phyloP scores from a whole-genome alignment of 768 basidiomycete genomes.

The Auricularia sp. region DNA sequence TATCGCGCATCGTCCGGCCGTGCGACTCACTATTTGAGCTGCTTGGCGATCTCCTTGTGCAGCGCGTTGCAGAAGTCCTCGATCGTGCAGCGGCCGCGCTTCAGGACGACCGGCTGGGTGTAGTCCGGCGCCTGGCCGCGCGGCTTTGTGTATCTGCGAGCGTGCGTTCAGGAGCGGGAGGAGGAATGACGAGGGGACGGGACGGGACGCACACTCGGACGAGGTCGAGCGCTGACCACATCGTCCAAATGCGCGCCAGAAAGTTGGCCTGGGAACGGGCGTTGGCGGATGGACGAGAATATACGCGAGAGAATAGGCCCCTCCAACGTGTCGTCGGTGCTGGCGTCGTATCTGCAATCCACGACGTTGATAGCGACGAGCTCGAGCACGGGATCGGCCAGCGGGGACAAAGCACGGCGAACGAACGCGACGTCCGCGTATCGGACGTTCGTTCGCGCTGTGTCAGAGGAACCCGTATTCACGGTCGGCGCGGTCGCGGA shows the following conservation, averaged over 20 bases:
- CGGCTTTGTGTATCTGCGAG: constrained; percentile 73
- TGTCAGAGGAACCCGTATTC: too few relatives aligned
- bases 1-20: not conserved
- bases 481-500: too few relatives aligned
- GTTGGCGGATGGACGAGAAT: too few relatives aligned
- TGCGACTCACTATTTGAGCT: constrained; percentile 81
- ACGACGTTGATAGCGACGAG: too few relatives aligned
- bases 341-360: too few relatives aligned
- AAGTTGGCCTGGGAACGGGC: too few relatives aligned
- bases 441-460: too few relatives aligned
- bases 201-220: constrained; percentile 57
- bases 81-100: constrained; percentile 48
- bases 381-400: too few relatives aligned
- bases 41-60: constrained; percentile 95
- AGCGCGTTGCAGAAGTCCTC: constrained; percentile 91
- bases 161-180: not conserved
- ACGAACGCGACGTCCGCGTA: too few relatives aligned
- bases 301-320: too few relatives aligned
- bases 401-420: too few relatives aligned
- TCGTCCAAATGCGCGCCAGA: constrained; percentile 28
- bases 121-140: constrained; percentile 89
- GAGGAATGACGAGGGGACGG: not conserved
- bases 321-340: too few relatives aligned
- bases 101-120: constrained; percentile 78
- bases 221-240: constrained; percentile 90